phyloP scores from a whole-genome alignment of 2,329 filamentous ascomycete species.

The Achaetomium macrosporum region DNA sequence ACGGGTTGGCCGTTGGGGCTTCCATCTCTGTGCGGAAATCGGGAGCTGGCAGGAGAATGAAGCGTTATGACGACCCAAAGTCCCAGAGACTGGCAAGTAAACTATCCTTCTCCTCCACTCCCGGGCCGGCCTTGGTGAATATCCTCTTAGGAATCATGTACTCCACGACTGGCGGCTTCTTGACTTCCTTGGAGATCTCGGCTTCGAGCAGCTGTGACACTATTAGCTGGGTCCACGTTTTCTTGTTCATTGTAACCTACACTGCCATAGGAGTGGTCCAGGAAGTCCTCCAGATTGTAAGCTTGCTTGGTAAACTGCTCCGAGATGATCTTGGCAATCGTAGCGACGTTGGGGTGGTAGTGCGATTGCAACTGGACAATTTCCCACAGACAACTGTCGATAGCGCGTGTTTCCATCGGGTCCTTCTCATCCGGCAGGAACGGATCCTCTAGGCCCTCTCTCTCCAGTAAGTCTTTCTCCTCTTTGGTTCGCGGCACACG shows the following conservation, averaged over 20 bases:
- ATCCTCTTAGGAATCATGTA: slow-evolving; percentile 89
- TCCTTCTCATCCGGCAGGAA: slow-evolving; percentile 72
- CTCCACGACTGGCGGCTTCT: slow-evolving; percentile 82
- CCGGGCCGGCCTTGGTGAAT: slow-evolving; percentile 50
- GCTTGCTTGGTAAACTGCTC: slow-evolving; percentile 96
- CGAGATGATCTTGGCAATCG: slow-evolving; percentile 85
- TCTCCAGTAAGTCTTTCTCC: slow-evolving; percentile 53
- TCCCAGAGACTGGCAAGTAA: slow-evolving; percentile 57
- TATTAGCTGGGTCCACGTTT: slow-evolving; percentile 29
- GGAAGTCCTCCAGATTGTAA: slow-evolving; percentile 94
- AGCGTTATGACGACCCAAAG: slow-evolving; percentile 35
- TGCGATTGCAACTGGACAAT: slow-evolving; percentile 85
- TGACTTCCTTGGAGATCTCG: slow-evolving; percentile 76
- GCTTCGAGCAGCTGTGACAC: slow-evolving; percentile 65
- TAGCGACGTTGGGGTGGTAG: slow-evolving; percentile 95
- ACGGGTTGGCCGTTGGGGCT: not conserved
- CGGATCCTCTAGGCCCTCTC: slow-evolving; percentile 60
- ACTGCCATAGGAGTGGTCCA: slow-evolving; percentile 86
- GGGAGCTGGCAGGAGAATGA: not conserved
- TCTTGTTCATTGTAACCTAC: slow-evolving; percentile 43
- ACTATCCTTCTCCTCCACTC: slow-evolving; percentile 43
- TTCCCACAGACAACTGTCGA: slow-evolving; percentile 94
- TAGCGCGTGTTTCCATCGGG: slow-evolving; percentile 77
- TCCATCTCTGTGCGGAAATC: not conserved
- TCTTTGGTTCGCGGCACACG: slow-evolving; percentile 58